Evolutionary conservation across 106 monocot species (phyloP).

Genomic region (Xerophyta viscosa): DNA sequence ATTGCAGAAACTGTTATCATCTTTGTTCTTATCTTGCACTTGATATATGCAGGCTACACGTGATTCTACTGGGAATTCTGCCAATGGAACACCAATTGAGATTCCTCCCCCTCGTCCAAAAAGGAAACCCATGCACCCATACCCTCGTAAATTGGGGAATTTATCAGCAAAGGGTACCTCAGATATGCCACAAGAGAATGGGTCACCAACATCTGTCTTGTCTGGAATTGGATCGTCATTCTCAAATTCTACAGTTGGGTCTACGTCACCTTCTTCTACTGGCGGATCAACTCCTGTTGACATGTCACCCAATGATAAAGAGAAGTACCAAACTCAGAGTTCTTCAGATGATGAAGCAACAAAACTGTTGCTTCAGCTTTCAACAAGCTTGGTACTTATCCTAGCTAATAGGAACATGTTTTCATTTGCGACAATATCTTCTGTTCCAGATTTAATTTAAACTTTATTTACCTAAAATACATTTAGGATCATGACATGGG

Average conservation of each 20-base stretch:
- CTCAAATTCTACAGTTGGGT: too few species aligned
- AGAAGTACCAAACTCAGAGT: slow-evolving; percentile 4
- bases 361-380: background rate
- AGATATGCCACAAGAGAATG: slow-evolving; percentile 25
- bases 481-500: too few species aligned
- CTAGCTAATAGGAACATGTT: too few species aligned
- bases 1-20: background rate
- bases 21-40: background rate
- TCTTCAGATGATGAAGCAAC: slow-evolving; percentile 14
- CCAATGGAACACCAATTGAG: slow-evolving; percentile 30
- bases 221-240: slow-evolving; percentile 24
- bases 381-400: slow-evolving; percentile 5
- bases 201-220: slow-evolving; percentile 74
- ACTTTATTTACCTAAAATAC: too few species aligned
- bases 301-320: too few species aligned
- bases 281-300: slow-evolving; percentile 11
- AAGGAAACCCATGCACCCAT: slow-evolving; percentile 69
- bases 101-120: slow-evolving; percentile 95
- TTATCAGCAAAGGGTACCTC: slow-evolving; percentile 14
- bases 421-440: too few species aligned
- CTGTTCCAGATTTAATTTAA: too few species aligned
- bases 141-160: slow-evolving; percentile 65
- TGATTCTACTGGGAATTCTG: slow-evolving; percentile 21
- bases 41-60: slow-evolving; percentile 29
- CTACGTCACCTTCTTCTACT: slow-evolving; percentile 36